Percentiles rank a stretch among this genome's conserved stretches.
These are phyloP conservation scores for Glarea lozoyensis DNA, from an alignment of 495 filamentous ascomycete species.

Conservation along the genomic window DNA sequence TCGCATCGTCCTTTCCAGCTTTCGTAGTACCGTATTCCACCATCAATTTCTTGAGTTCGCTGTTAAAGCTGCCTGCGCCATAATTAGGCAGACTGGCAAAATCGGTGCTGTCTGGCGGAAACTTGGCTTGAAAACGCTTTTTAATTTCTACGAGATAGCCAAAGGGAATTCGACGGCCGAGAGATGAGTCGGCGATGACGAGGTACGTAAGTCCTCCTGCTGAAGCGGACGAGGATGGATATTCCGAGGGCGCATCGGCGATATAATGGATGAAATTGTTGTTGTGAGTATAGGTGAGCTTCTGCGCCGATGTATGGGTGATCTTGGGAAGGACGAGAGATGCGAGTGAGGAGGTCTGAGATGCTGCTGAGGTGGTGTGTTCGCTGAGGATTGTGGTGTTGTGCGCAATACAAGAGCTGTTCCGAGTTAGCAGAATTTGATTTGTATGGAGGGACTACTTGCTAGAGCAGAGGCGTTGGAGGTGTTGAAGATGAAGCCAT, in stretches of 20 bases:
- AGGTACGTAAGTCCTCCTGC: constrained; percentile 79
- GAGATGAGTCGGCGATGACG: constrained; percentile 64
- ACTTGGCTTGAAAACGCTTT: constrained; percentile 72
- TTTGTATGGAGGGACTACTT: constrained; percentile 26
- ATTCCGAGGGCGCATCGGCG: constrained; percentile 66
- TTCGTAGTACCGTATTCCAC: constrained; percentile 74
- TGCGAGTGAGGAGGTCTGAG: constrained; percentile 72
- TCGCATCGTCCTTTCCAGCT: constrained; percentile 68
- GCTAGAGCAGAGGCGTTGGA: constrained; percentile 74
- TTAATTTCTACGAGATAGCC: constrained; percentile 89
- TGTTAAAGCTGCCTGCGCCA: constrained; percentile 81
- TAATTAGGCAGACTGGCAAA: constrained; percentile 78
- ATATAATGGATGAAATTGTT: constrained; percentile 93
- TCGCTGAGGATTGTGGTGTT: constrained; percentile 87
- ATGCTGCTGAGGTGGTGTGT: constrained; percentile 71
- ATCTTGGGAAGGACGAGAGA: constrained; percentile 96
- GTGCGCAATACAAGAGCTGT: constrained; percentile 83
- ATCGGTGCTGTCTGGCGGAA: constrained; percentile 56
- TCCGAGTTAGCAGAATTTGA: constrained; percentile 8
- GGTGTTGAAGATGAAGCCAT: constrained; percentile 80
- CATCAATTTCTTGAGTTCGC: constrained; percentile 66
- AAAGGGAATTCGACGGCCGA: constrained; percentile 83
- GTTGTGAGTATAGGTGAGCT: constrained; percentile 89
- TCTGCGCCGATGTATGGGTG: constrained; percentile 67
- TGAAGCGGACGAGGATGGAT: constrained; percentile 33